Evolutionary conservation across 2,329 filamentous ascomycete genomes (phyloP).

Genomic region (Apiospora rasikravindrae): DNA sequence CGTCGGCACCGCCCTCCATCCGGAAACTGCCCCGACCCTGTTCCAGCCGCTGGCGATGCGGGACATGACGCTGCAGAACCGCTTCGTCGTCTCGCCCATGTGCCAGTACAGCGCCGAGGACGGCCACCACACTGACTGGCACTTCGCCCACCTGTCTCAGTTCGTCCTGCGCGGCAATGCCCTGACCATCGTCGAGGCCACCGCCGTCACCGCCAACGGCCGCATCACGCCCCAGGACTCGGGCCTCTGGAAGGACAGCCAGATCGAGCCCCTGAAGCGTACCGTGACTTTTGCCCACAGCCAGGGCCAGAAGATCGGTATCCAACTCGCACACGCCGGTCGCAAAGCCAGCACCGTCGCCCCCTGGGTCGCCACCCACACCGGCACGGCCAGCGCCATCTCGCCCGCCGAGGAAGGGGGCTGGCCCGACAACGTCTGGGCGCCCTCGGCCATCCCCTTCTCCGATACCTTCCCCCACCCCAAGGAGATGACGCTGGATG

Average conservation of each 20-base stretch:
- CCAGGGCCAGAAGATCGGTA: constrained; percentile 67
- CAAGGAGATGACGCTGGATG: constrained; percentile 34
- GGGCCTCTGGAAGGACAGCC: constrained; percentile 84
- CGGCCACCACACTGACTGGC: constrained; percentile 79
- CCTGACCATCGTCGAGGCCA: constrained; percentile 79
- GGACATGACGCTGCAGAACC: constrained; percentile 58
- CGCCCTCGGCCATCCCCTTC: constrained; percentile 41
- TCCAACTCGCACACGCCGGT: constrained; percentile 72
- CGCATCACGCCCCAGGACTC: constrained; percentile 82
- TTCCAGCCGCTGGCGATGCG: constrained; percentile 60
- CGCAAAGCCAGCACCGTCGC: constrained; percentile 44
- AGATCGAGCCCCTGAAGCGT: constrained; percentile 73
- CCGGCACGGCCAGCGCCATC: constrained; percentile 69
- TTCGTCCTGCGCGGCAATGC: constrained; percentile 78
- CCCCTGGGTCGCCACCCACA: constrained; percentile 47
- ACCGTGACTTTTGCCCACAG: constrained; percentile 63
- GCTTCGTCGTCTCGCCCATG: constrained; percentile 65
- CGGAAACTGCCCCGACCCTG: constrained; percentile 53
- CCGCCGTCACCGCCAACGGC: constrained; percentile 74
- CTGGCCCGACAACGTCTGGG: constrained; percentile 56
- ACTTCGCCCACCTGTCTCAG: constrained; percentile 83
- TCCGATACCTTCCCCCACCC: constrained; percentile 15
- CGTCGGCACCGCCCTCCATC: constrained; percentile 52
- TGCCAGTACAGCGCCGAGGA: constrained; percentile 66
- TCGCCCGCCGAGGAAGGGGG: constrained; percentile 59